These are phyloP conservation scores for Cordyceps fumosorosea DNA, from an alignment of 2,329 filamentous ascomycete species.

Conservation along the genomic window DNA sequence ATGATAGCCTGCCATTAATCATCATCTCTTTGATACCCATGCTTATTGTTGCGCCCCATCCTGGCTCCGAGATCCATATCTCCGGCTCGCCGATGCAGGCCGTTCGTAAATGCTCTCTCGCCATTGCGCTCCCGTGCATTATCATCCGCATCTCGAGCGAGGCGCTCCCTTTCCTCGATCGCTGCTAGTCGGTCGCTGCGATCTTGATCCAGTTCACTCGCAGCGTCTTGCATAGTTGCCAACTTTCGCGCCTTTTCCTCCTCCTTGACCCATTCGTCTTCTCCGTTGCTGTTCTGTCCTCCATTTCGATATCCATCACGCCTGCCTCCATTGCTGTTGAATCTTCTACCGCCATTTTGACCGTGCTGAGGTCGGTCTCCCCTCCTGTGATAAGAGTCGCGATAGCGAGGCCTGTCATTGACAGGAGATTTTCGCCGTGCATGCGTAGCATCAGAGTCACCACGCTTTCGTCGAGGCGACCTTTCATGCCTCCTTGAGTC, in stretches of 20 bases:
- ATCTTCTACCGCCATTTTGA: background rate
- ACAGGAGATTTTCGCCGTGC: background rate
- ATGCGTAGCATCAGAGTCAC: slow-evolving; percentile 8
- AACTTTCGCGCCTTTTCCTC: slow-evolving; percentile 60
- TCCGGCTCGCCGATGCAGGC: slow-evolving; percentile 53
- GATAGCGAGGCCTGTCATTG: background rate
- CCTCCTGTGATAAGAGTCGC: slow-evolving; percentile 10
- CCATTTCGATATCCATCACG: slow-evolving; percentile 8
- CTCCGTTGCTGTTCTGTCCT: slow-evolving; percentile 17
- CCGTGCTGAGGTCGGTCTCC: background rate
- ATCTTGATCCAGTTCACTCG: slow-evolving; percentile 62
- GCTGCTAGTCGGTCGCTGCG: slow-evolving; percentile 61
- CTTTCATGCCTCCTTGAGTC: slow-evolving; percentile 15
- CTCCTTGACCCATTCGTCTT: slow-evolving; percentile 30
- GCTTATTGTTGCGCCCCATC: slow-evolving; percentile 41
- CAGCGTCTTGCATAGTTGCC: slow-evolving; percentile 67
- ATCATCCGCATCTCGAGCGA: slow-evolving; percentile 61
- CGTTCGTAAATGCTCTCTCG: slow-evolving; percentile 57
- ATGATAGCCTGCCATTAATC: slow-evolving; percentile 23
- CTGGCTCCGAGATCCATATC: slow-evolving; percentile 46
- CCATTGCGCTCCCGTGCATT: slow-evolving; percentile 55
- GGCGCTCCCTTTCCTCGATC: slow-evolving; percentile 58
- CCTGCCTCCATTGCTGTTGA: background rate
- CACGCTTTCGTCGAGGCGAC: slow-evolving; percentile 13
- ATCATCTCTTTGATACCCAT: slow-evolving; percentile 40